Base-by-base conservation (phyloP, 2,329 filamentous ascomycete genomes). In the Dactylellina leptospora region DNA sequence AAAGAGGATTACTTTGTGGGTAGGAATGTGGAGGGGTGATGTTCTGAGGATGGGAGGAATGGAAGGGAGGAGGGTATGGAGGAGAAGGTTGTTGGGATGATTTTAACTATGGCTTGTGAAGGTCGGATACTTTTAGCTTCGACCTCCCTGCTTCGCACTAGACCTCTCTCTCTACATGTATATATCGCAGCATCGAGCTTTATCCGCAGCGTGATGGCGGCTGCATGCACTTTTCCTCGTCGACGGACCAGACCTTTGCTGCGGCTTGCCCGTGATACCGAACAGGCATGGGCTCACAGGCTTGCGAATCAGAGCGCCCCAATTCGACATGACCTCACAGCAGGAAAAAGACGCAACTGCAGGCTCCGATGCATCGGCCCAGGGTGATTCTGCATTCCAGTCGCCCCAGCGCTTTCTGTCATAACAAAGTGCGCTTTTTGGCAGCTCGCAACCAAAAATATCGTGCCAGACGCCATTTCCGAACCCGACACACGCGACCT, bases 71-170 rank as follows among this genome's bases (percentile, higher is more conserved):
- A 44, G 38, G 40, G 11, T 45, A 60, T 20, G n/a, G 16, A 33
- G 38, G 47, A 56, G 60, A 56, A 55, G 62, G 53, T 61, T 71
- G 58, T 63, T 74, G 61, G 62, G 73, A 66, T 55, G 64, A 54
- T 50, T 61, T 61, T 51, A 56, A 59, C 36, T 38, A 60, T 48
- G 45, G 63, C 63, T 69, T 55, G 63, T 69, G 63, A 69, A 64
- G 47, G 42, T 55, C 54, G 63, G 63, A 53, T 69, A 55, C 45
- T 69, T 53, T 69, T 36, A 60, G 54, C 55, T 60, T 53, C 53
- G 40, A 62, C 38, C 45, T 61, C 48, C 55, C 55, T 23, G 48
- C 25, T 51, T 58, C 8, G 23, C 44, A 51, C 42, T 36, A 48
- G 28, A 60, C 40, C 18, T 22, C 28, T 30, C 23, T 25, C n/a